These are phyloP conservation scores for Clonostachys byssicola DNA, from an alignment of 2,329 filamentous ascomycete genomes.

Conservation along the genomic window DNA sequence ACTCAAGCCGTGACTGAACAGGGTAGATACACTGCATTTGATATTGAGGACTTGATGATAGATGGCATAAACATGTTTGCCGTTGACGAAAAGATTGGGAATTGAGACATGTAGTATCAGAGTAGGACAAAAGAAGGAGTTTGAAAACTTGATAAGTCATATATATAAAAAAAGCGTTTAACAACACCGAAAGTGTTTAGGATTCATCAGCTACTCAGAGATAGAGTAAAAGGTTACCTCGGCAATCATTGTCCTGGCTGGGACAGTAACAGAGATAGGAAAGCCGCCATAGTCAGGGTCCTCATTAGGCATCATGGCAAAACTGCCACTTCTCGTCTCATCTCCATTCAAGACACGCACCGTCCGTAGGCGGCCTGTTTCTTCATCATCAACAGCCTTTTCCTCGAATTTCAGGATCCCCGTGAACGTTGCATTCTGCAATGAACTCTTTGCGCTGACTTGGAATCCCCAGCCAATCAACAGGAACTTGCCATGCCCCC, in stretches of 20 bases:
- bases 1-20: too few species aligned
- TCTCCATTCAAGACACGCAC: conserved; percentile 29
- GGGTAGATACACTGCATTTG: too few species aligned
- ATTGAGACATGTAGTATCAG: too few species aligned
- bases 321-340: conserved; percentile 35
- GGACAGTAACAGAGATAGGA: conserved; percentile 45
- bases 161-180: too few species aligned
- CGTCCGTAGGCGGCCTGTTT: conserved; percentile 22
- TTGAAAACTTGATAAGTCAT: too few species aligned
- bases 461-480: conserved; percentile 30
- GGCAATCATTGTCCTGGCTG: conserved; percentile 38
- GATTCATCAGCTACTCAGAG: not conserved
- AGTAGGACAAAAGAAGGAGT: too few species aligned
- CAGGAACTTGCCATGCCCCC: conserved; percentile 23
- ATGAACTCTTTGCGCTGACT: conserved; percentile 10
- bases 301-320: conserved; percentile 44
- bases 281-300: conserved; percentile 49
- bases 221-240: conserved; percentile 23
- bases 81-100: too few species aligned
- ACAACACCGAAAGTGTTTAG: too few species aligned
- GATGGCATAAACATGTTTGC: too few species aligned
- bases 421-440: conserved; percentile 17
- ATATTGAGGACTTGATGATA: too few species aligned
- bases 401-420: conserved; percentile 28
- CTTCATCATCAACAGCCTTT: conserved; percentile 20